phyloP scores from a whole-genome alignment of 768 basidiomycete species.

The Russula sp. region DNA sequence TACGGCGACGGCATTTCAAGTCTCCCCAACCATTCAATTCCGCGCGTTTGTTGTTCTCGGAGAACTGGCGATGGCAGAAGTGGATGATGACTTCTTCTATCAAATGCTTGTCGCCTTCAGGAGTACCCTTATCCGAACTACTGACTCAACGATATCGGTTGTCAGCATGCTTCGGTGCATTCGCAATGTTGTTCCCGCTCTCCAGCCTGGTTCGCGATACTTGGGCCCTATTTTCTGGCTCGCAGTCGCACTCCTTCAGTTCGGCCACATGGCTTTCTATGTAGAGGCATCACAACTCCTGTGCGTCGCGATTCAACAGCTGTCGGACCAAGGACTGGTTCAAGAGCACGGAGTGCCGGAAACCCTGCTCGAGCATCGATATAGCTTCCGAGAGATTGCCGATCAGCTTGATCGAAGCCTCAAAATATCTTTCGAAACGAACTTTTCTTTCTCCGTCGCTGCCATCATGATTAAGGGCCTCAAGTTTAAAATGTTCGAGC shows the following conservation, averaged over 20 bases:
- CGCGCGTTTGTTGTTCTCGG: slow-evolving; percentile 82
- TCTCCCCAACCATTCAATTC: slow-evolving; percentile 81
- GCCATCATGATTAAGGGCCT: slow-evolving; percentile 84
- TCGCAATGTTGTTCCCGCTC: slow-evolving; percentile 65
- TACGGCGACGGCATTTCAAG: slow-evolving; percentile 84
- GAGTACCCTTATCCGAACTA: slow-evolving; percentile 60
- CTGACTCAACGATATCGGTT: slow-evolving; percentile 65
- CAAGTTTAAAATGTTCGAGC: slow-evolving; percentile 57
- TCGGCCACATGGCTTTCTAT: slow-evolving; percentile 65
- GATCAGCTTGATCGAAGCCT: slow-evolving; percentile 67
- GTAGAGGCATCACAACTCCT: slow-evolving; percentile 65
- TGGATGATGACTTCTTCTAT: slow-evolving; percentile 90
- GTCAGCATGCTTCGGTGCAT: slow-evolving; percentile 89
- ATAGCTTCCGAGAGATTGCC: slow-evolving; percentile 59
- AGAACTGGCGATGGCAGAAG: slow-evolving; percentile 73
- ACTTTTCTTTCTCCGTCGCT: slow-evolving; percentile 78
- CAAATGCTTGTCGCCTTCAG: slow-evolving; percentile 88
- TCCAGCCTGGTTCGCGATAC: slow-evolving; percentile 66
- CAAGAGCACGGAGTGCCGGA: slow-evolving; percentile 44
- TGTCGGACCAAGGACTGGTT: slow-evolving; percentile 58
- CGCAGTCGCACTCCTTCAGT: slow-evolving; percentile 76
- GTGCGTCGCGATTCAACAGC: slow-evolving; percentile 54
- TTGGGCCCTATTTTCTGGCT: slow-evolving; percentile 79
- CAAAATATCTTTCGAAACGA: slow-evolving; percentile 68
- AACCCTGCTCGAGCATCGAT: slow-evolving; percentile 59